Percentiles rank a stretch among this genome's conserved stretches.
phyloP scores from a whole-genome alignment of 164 flowering plant genomes.

The Pachysandra terminalis region DNA sequence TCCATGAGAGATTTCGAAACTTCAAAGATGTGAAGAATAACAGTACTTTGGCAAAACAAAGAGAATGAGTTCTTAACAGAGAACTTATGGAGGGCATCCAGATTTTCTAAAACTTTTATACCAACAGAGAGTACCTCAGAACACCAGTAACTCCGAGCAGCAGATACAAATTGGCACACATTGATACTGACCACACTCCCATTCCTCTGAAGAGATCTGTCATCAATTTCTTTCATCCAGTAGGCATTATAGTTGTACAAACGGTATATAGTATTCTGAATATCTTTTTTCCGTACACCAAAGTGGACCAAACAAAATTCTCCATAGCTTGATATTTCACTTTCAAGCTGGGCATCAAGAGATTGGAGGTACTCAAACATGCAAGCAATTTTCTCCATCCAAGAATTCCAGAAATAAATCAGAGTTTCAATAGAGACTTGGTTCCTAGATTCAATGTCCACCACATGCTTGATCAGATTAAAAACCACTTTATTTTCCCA shows the following conservation, averaged over 20 bases:
- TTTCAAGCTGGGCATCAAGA: conserved; percentile 14
- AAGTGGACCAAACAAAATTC: conserved; percentile 52
- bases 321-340: conserved; percentile 16
- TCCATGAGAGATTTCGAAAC: conserved; percentile 31
- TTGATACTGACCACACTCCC: conserved; percentile 28
- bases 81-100: conserved; percentile 27
- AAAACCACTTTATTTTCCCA: conserved; percentile 31
- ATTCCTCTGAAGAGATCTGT: conserved; percentile 11
- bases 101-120: conserved; percentile 33
- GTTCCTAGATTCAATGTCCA: conserved; percentile 18
- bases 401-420: conserved; percentile 47
- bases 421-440: conserved; percentile 37
- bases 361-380: conserved; percentile 30
- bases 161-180: conserved; percentile 28
- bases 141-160: conserved; percentile 32
- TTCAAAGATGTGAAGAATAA: conserved; percentile 27
- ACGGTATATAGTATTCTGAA: conserved; percentile 16
- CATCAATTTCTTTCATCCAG: conserved; percentile 41
- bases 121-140: conserved; percentile 37
- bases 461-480: conserved; percentile 20
- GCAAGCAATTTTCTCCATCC: conserved; percentile 31
- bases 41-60: conserved; percentile 23
- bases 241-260: conserved; percentile 36
- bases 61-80: conserved; percentile 14
- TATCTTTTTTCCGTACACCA: conserved; percentile 32